Percentiles rank a stretch among this genome's conserved stretches.
phyloP scores from a whole-genome alignment of 2,329 filamentous ascomycete genomes.

The Penicillium sp. region DNA sequence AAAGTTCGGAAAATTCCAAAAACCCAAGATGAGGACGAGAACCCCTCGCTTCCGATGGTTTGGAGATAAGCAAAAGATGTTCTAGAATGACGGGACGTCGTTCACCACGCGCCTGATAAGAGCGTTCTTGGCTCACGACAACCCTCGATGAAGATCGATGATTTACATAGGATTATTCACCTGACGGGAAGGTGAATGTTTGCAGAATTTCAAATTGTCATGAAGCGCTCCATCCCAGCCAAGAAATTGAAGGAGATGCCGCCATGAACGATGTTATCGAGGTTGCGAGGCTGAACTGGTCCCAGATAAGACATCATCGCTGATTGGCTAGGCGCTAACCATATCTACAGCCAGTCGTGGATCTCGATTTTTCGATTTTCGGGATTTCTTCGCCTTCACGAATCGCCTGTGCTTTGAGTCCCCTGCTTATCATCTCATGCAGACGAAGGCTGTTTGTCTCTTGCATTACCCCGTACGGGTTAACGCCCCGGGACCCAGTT shows the following conservation, averaged over 20 bases:
- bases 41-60: conserved; percentile 2
- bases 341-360: conserved; percentile 29
- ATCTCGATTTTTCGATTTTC: neutral
- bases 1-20: neutral
- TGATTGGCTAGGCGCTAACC: conserved; percentile 25
- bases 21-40: neutral
- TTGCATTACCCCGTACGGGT: no score
- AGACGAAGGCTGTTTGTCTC: neutral
- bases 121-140: neutral
- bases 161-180: no score
- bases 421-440: conserved; percentile 13
- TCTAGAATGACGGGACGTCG: conserved; percentile 4
- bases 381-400: conserved; percentile 16
- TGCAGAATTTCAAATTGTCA: no score
- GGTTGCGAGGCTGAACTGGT: neutral
- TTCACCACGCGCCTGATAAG: conserved; percentile 12
- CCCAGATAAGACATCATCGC: conserved; percentile 15
- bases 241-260: neutral
- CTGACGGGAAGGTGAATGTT: no score
- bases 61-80: neutral
- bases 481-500: no score
- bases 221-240: neutral
- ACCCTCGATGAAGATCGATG: no score
- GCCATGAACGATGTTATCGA: neutral
- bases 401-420: conserved; percentile 9